Evolutionary conservation across 768 basidiomycete genomes (phyloP), one percentile per base, ranked within the genome.

Genomic region (Pisolithus orientalis): DNA sequence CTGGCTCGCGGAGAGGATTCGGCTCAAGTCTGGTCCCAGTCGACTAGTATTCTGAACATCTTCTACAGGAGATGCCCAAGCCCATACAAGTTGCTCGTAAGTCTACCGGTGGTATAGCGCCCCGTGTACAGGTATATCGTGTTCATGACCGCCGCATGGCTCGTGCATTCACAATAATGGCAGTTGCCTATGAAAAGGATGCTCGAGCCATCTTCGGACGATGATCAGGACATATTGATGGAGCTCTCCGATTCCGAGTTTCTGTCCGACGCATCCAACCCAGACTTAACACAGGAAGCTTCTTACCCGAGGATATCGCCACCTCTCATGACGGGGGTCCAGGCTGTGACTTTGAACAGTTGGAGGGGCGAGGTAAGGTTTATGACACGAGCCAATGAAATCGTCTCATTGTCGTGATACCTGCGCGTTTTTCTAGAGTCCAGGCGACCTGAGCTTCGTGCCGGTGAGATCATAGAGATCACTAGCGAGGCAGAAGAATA

Each of bases 381-480:
- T 11, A 13, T 17, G 9, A 13, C 11, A 34, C 34, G 34, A 34
- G 11, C 34, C 13, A 34, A 34, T 5, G 4, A 5, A 5, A 34
- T 5, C 52, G 28, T 42, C 25, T 53, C 34, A 9, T 44, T 13
- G 17, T 27, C 16, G 44, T 39, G 55, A 28, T 54, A 6, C 47
- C 53, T 38, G 62, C 39, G 49, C 8, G 39, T 29, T 38, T 49
- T 50, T 28, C 3, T 55, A 91, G 86, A 88, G 90, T 63, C 75
- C 80, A 6, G 82, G 84, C 47, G 92, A 94, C 66, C 75, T 95
- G 3, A 76, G 80, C 1, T 91, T 95, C 67, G 69, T 17, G 69
- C 77, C 0, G 92, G 90, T 5, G 92, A 94, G 51, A 70, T 84
- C 37, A 82, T 95, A 53, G 87, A 90, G 53, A 78, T 95, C 54